Percentiles rank a stretch among this genome's conserved stretches.
Evolutionary conservation across 73 alveolate species (phyloP).

Genomic region (Tetrahymena thermophila): DNA sequence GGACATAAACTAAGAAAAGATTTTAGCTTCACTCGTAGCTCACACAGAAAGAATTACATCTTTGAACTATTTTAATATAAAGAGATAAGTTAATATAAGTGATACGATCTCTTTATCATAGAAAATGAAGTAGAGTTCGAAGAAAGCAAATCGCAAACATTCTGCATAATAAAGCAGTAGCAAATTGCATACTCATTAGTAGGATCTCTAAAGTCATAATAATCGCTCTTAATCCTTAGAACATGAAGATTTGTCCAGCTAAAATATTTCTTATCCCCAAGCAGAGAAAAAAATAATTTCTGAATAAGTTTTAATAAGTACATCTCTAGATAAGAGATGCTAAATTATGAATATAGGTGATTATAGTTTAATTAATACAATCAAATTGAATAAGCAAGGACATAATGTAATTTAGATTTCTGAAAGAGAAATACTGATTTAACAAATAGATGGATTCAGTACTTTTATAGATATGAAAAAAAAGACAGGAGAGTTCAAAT

Average conservation of each 20-base stretch:
- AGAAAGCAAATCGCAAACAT: neutral
- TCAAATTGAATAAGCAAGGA: neutral
- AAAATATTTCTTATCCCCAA: neutral
- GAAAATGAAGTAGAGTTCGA: neutral
- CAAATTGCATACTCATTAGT: neutral
- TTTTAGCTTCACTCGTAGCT: neutral
- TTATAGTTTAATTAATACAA: neutral
- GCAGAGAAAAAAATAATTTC: neutral
- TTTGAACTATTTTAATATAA: neutral
- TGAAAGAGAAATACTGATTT: neutral
- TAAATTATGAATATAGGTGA: neutral
- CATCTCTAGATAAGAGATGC: neutral
- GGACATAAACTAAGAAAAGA: neutral
- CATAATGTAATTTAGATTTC: neutral
- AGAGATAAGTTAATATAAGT: neutral
- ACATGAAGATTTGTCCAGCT: neutral
- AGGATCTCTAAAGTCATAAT: neutral
- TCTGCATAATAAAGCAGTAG: neutral
- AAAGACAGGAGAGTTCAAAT: neutral
- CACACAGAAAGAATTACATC: neutral
- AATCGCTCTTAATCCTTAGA: neutral
- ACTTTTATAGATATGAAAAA: neutral
- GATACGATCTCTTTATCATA: neutral
- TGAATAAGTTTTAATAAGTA: neutral
- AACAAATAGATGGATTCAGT: neutral